Base-by-base conservation (phyloP, 148 eudicot species). In the Polygonum maritimum region DNA sequence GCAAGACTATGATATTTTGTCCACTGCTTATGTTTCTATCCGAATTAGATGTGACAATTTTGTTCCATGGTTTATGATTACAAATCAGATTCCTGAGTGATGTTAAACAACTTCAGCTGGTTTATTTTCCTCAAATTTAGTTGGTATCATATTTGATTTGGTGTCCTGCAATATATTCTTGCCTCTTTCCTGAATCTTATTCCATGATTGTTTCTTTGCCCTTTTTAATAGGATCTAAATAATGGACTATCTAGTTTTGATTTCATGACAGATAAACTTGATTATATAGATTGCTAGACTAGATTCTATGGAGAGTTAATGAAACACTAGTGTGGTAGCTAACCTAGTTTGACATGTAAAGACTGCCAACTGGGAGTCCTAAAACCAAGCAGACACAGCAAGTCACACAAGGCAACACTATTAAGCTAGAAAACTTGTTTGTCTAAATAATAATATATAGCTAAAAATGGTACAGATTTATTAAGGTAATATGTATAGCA, bases 321-420 rank as follows among this genome's bases (percentile, higher is more conserved):
- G n/a, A n/a, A 41, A 41, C 7, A 84, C 88, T 77, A 87, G 84
- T 49, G 88, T 86, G 31, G 92, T 71, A 65, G 80, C 57, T 45
- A 76, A 82, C 80, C 98, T 84, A 55, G 79, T 73, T 72, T 79
- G 77, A 33, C 78, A 74, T 77, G 76, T 76, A 80, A 73, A 85
- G 76, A 80, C 57, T 54, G 88, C 79, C 69, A 82, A 77, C 69
- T 80, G 82, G 54, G 87, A 76, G 74, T 74, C 90, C 97, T 91
- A 78, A 31, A 79, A 35, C 9, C 47, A 21, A 78, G 47, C 26
- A 70, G 73, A 40, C 47, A 55, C 52, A 75, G 63, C 54, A 67
- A 55, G 44, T 73, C 48, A 52, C 52, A 75, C 55, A 33, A 21
- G 7, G 16, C 33, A 21, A 58, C 41, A 80, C 21, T 5, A 14